phyloP scores from a whole-genome alignment of 768 basidiomycete genomes.

The Megacollybia marginata region DNA sequence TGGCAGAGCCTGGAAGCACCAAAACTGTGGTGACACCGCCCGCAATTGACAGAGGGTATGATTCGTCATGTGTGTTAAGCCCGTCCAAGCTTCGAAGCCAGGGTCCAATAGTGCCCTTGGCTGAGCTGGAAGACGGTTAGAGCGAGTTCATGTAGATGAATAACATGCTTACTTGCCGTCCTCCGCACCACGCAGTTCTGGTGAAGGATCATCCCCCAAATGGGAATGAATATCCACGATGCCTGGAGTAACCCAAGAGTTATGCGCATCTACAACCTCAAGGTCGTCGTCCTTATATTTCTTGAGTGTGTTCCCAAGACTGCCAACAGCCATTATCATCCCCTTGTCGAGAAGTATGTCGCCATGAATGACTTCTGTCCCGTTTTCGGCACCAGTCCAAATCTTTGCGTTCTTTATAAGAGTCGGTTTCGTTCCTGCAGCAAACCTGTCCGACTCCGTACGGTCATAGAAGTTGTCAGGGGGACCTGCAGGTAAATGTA shows the following conservation, averaged over 20 bases:
- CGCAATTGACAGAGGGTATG: constrained; percentile 60
- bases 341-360: constrained; percentile 69
- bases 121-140: constrained; percentile 12
- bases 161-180: neutral
- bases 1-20: constrained; percentile 66
- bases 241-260: constrained; percentile 78
- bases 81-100: constrained; percentile 75
- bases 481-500: constrained; percentile 34
- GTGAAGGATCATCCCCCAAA: constrained; percentile 46
- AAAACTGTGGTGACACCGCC: constrained; percentile 78
- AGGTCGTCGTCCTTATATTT: constrained; percentile 7
- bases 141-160: constrained; percentile 10
- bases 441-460: constrained; percentile 57
- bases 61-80: constrained; percentile 74
- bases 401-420: constrained; percentile 71
- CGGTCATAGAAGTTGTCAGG: constrained; percentile 40
- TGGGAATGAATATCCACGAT: constrained; percentile 66
- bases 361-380: constrained; percentile 54
- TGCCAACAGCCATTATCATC: constrained; percentile 53
- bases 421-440: constrained; percentile 51
- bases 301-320: constrained; percentile 24
- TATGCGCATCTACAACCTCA: constrained; percentile 38
- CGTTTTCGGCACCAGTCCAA: constrained; percentile 74
- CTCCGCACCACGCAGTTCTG: constrained; percentile 38
- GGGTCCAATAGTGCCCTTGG: constrained; percentile 39